A percentile compares a stretch with the other conserved stretches of the same genome.
phyloP scores from a whole-genome alignment of 371 early-diverging fungal genomes.

The Massospora cicadina region DNA sequence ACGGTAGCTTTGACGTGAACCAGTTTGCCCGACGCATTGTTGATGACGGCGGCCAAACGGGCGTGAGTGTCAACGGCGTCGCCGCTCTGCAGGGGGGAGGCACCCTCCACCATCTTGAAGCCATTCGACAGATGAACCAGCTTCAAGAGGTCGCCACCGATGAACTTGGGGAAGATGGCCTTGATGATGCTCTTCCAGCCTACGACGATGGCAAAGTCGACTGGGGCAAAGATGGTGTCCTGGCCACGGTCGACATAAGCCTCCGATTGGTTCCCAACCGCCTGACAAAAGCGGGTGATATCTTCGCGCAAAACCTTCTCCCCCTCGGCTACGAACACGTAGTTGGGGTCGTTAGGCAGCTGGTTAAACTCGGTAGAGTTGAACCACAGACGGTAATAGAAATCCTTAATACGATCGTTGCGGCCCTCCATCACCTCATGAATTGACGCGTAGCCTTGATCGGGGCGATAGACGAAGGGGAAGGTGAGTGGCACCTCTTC shows the following conservation, averaged over 20 bases:
- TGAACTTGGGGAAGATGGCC: slow-evolving; percentile 84
- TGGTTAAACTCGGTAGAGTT: slow-evolving; percentile 30
- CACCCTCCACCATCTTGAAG: slow-evolving; percentile 67
- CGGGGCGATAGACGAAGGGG: slow-evolving; percentile 61
- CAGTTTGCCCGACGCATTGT: slow-evolving; percentile 78
- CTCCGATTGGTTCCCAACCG: slow-evolving; percentile 82
- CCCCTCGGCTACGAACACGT: slow-evolving; percentile 43
- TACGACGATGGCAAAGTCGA: slow-evolving; percentile 89
- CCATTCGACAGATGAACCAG: slow-evolving; percentile 89
- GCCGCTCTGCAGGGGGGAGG: slow-evolving; percentile 61
- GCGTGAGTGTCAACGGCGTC: slow-evolving; percentile 67
- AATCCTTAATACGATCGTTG: slow-evolving; percentile 80
- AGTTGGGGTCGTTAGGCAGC: slow-evolving; percentile 30
- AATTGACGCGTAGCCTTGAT: slow-evolving; percentile 63
- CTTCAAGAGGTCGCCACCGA: slow-evolving; percentile 81
- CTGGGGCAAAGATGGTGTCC: slow-evolving; percentile 53
- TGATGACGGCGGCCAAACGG: slow-evolving; percentile 55
- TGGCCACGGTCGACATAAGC: slow-evolving; percentile 53
- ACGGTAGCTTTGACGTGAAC: slow-evolving; percentile 72
- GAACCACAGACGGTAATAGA: slow-evolving; percentile 82
- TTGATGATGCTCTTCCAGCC: slow-evolving; percentile 88
- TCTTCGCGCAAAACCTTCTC: slow-evolving; percentile 35
- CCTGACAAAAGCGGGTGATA: slow-evolving; percentile 67
- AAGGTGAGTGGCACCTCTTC: slow-evolving; percentile 44
- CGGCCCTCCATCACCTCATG: slow-evolving; percentile 88